A percentile compares a stretch with the other conserved stretches of the same genome.
Conservation (phyloP, 441 rosid species). For the Erysimum cheiri region DNA sequence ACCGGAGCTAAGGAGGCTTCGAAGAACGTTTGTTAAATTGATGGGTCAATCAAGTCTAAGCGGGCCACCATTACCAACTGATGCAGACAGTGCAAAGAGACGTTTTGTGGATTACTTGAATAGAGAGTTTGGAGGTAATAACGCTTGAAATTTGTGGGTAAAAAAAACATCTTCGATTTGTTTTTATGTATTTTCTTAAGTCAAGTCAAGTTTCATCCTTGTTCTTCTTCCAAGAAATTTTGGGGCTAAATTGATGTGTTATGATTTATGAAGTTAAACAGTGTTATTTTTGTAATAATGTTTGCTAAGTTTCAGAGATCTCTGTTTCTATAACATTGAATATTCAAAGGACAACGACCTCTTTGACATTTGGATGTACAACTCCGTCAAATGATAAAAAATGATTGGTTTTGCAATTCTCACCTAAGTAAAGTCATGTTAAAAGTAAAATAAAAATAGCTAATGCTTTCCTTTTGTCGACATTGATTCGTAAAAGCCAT, state of each 20-base stretch:
- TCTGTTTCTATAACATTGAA: neutral
- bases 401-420: no score
- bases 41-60: constrained; percentile 92
- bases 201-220: constrained; percentile 18
- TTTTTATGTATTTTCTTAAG: constrained; percentile 1
- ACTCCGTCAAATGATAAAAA: neutral
- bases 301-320: no score
- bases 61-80: constrained; percentile 82
- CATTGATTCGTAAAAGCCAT: neutral
- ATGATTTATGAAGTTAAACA: constrained; percentile 25
- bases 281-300: constrained; percentile 17
- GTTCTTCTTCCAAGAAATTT: neutral
- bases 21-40: constrained; percentile 83
- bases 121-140: constrained; percentile 67
- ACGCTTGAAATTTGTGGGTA: constrained; percentile 31
- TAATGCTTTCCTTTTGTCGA: neutral
- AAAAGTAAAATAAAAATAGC: no score
- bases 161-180: neutral
- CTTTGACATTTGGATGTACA: constrained; percentile 10
- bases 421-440: neutral
- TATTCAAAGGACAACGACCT: neutral
- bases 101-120: constrained; percentile 94
- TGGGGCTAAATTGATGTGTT: constrained; percentile 31
- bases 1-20: constrained; percentile 83
- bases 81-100: constrained; percentile 88